These are phyloP conservation scores for Tetragonia tetragonoides DNA, from an alignment of 148 eudicot genomes.

Conservation along the genomic window DNA sequence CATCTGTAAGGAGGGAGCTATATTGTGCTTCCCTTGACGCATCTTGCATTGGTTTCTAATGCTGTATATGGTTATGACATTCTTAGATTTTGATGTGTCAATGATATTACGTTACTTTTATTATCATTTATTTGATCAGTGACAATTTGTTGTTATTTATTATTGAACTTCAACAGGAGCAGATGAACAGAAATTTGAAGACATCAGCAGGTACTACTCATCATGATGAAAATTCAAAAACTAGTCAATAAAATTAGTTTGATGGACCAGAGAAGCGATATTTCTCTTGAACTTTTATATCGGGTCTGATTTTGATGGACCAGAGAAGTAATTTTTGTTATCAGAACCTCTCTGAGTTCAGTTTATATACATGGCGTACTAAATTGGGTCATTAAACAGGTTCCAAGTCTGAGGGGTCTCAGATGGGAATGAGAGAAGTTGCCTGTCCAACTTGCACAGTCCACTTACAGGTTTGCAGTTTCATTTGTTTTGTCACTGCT, in stretches of 20 bases:
- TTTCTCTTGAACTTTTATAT: neutral
- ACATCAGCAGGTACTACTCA: constrained; percentile 53
- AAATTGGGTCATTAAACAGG: constrained; percentile 37
- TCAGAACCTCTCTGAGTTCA: neutral
- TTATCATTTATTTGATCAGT: neutral
- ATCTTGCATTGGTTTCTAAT: no score
- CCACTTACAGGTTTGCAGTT: constrained; percentile 70
- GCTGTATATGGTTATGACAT: no score
- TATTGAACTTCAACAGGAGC: constrained; percentile 61
- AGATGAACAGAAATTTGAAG: constrained; percentile 72
- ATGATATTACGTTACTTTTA: no score
- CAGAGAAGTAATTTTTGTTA: neutral
- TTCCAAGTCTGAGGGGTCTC: constrained; percentile 42
- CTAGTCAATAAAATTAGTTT: neutral
- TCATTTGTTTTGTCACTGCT: neutral
- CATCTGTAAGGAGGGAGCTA: no score
- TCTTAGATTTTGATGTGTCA: no score
- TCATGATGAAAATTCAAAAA: neutral
- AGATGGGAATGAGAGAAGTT: constrained; percentile 69
- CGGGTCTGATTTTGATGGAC: constrained; percentile 6
- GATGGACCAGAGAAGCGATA: neutral
- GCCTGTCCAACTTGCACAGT: constrained; percentile 96
- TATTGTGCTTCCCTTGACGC: no score
- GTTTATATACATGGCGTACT: neutral
- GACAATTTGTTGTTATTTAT: neutral